Conservation (phyloP, 768 basidiomycete genomes). For the Lactarius vividus region DNA sequence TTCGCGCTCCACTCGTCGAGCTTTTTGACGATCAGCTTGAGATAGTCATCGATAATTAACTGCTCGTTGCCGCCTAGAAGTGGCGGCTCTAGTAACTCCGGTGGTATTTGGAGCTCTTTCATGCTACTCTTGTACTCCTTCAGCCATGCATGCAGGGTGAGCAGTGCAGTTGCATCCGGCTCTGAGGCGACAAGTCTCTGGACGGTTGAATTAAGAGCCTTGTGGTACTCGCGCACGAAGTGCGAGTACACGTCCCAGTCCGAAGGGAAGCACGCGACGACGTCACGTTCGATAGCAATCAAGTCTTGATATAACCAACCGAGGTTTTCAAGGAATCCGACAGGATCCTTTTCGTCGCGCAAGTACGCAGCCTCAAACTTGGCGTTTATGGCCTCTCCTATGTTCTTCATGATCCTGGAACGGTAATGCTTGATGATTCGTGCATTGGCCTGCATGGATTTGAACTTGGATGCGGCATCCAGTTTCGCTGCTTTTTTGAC, state of each 20-base stretch:
- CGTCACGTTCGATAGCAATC: constrained; percentile 85
- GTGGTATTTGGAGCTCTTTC: constrained; percentile 86
- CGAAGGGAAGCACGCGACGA: constrained; percentile 87
- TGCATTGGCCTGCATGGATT: constrained; percentile 89
- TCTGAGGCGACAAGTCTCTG: constrained; percentile 66
- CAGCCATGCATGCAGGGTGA: constrained; percentile 88
- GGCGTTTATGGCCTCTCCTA: constrained; percentile 70
- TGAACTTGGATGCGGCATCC: constrained; percentile 91
- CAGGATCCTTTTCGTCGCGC: constrained; percentile 59
- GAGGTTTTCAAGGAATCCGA: constrained; percentile 71
- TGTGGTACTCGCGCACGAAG: constrained; percentile 89
- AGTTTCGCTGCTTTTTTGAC: constrained; percentile 92
- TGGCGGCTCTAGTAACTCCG: constrained; percentile 81
- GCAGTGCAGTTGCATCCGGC: constrained; percentile 84
- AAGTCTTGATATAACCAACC: constrained; percentile 95
- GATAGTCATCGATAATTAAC: constrained; percentile 90
- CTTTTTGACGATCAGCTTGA: constrained; percentile 88
- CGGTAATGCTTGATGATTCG: constrained; percentile 95
- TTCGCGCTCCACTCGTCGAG: constrained; percentile 97
- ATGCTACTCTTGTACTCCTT: constrained; percentile 95
- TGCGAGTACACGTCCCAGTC: constrained; percentile 87
- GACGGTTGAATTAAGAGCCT: constrained; percentile 70
- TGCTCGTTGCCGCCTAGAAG: constrained; percentile 96
- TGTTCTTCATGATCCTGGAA: constrained; percentile 78
- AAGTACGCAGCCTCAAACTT: constrained; percentile 68